Base-by-base conservation (phyloP, 140 eudicot species). In the Cichorium intybus region DNA sequence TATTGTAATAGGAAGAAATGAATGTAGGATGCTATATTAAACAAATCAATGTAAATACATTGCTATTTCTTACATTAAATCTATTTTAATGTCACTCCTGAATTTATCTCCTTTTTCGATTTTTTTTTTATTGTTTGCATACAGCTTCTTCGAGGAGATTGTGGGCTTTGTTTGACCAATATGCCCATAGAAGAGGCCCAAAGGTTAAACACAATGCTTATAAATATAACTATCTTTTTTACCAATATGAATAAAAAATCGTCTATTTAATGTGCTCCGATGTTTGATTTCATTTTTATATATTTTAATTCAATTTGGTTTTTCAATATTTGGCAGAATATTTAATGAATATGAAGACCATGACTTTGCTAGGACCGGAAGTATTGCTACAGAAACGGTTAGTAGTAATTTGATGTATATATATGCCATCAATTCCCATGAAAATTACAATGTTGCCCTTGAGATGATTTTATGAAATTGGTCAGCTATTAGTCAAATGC, bases 321-420 rank as follows among this genome's bases (percentile, higher is more conserved):
- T 16, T 14, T 18, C 47, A 28, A 43, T 24, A 4, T 64, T 12
- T 75, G 21, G 60, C 88, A 93, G 99, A 71, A 20, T 88, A 60
- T 93, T 93, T 68, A 69, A 57, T 10, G 85, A 89, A 45, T 86
- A 81, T 66, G 97, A 89, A 84, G 97, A 83, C 33, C 72, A 77
- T 62, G 99, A 88, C 75, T 93, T 81, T 80, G 97, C 99, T 26
- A 86, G 99, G 80, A 88, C 99, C 1, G 99, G 99, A 61, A 86
- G 80, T 67, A 29, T 54, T 59, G 97, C 99, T 39, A 76, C 88
- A 60, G 99, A 93, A 72, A 82, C 75, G 81, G 99, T 93, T 65
- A 58, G 78, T 64, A 21, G 6, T 3, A 2, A n/a, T 46, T 66
- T 73, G n/a, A 20, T 64, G 49, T 31, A n/a, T n/a, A n/a, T n/a